Evolutionary conservation across 768 basidiomycete species (phyloP), one percentile per base, ranked within the genome.

Genomic region (Scleroderma citrinum): DNA sequence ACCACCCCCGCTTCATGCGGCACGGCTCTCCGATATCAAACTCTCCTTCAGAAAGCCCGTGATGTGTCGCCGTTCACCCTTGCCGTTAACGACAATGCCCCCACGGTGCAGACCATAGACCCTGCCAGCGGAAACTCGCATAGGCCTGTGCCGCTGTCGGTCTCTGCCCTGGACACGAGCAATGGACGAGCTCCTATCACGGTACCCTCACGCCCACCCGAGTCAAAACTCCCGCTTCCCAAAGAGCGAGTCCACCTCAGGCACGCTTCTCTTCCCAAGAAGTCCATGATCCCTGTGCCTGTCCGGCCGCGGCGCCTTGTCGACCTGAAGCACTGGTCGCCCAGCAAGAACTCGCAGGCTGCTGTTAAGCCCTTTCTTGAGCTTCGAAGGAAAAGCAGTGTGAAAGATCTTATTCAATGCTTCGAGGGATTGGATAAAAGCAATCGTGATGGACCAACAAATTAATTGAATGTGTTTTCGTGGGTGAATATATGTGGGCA

Each of bases 331-430:
- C 66, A 61, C 35, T 48, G 49, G 19, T 68, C 66, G 20, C 76
- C 78, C 44, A 72, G 69, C 20, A 67, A 75, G 13, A 63, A 71
- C 7, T 52, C 56, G 19, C 53, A 50, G n/a, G 11, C 40, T 29
- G 52, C 56, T 2, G 54, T 62, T 20, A 63, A 69, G 40, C 69
- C 69, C n/a, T n/a, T n/a, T n/a, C n/a, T n/a, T n/a, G n/a, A n/a
- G n/a, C 34, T n/a, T n/a, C 68, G 86, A 49, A 70, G 81, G 58
- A 81, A 77, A 50, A 86, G 87, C 44, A 87, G 85, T 56, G 87
- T 90, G 49, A 86, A 76, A 65, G 86, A 89, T 45, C 62, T 90
- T 47, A 78, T 88, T 45, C 73, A 66, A 61, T 75, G 70, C 26
- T 90, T 81, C 57, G 85, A 89, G 64, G 63, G 56, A 49, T 39